Percentiles rank a stretch among this genome's conserved stretches.
These are phyloP conservation scores for Aspergillus nanangensis DNA, from an alignment of 495 filamentous ascomycete species.

Conservation along the genomic window DNA sequence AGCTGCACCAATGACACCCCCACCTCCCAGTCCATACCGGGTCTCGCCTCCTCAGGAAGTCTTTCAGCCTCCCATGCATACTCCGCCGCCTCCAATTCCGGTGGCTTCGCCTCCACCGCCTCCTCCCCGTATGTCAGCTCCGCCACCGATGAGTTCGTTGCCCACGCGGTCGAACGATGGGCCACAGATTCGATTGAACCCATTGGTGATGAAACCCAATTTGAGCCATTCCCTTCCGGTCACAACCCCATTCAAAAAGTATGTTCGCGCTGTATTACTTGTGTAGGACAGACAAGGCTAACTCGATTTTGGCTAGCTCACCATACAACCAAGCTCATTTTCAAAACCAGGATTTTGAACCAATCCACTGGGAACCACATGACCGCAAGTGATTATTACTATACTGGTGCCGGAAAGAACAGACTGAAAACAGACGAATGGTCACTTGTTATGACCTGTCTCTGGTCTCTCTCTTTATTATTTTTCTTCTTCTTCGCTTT, in stretches of 20 bases:
- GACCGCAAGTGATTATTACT: slow-evolving; percentile 26
- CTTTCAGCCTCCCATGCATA: slow-evolving; percentile 34
- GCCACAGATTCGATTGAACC: slow-evolving; percentile 46
- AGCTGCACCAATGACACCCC: slow-evolving; percentile 42
- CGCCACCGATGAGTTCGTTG: slow-evolving; percentile 34
- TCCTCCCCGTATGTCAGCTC: slow-evolving; percentile 24
- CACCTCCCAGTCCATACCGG: slow-evolving; percentile 42
- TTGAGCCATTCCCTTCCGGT: slow-evolving; percentile 40
- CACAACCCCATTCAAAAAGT: slow-evolving; percentile 45
- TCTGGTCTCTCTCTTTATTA: no score
- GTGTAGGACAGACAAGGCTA: slow-evolving; percentile 38
- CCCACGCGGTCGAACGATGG: slow-evolving; percentile 36
- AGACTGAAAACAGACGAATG: not conserved
- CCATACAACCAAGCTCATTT: slow-evolving; percentile 83
- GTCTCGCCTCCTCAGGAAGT: slow-evolving; percentile 38
- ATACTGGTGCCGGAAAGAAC: not conserved
- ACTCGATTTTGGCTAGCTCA: slow-evolving; percentile 43
- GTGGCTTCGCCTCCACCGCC: slow-evolving; percentile 30
- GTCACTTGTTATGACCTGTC: no score
- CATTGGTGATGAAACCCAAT: slow-evolving; percentile 43
- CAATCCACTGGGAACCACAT: slow-evolving; percentile 46
- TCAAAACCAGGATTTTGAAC: slow-evolving; percentile 80
- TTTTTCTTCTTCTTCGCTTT: not conserved
- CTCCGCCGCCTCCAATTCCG: slow-evolving; percentile 26
- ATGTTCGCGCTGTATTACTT: slow-evolving; percentile 2